Evolutionary conservation across 345 rosid genomes (phyloP).

Genomic region (Salix suchowensis): DNA sequence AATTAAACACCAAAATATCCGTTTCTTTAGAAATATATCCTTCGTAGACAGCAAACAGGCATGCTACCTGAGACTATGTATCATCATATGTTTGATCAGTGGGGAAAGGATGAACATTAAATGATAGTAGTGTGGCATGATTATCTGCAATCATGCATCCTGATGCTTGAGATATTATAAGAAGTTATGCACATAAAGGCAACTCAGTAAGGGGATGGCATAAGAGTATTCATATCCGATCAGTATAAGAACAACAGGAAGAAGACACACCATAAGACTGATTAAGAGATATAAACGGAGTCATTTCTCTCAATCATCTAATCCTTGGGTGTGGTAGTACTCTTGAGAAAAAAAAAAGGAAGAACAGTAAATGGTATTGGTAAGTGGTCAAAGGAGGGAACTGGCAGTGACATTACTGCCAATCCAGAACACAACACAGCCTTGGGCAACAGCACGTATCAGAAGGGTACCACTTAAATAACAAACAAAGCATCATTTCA

Average conservation of each 20-base stretch:
- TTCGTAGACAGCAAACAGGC: not conserved
- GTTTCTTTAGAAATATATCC: not conserved
- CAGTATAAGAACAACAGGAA: not conserved
- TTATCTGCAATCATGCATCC: not conserved
- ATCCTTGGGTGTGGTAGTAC: not conserved
- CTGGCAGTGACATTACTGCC: not conserved
- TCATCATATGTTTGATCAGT: not conserved
- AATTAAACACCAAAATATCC: not conserved
- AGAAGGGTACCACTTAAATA: not conserved
- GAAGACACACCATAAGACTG: not conserved
- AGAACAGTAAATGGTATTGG: not conserved
- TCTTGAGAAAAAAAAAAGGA: not conserved
- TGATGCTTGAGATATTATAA: not conserved
- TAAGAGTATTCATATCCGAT: not conserved
- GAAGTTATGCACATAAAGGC: not conserved
- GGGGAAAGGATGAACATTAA: not conserved
- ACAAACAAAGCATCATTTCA: not conserved
- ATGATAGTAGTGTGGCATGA: not conserved
- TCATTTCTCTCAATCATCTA: not conserved
- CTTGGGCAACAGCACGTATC: not conserved
- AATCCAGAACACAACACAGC: not conserved
- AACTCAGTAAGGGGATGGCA: not conserved
- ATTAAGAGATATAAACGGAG: not conserved
- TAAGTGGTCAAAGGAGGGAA: not conserved
- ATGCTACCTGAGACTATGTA: not conserved